Percentiles rank a stretch among this genome's conserved stretches.
phyloP scores from a whole-genome alignment of 1,284 basidiomycete genomes.

The Sanghuangporus weigelae region DNA sequence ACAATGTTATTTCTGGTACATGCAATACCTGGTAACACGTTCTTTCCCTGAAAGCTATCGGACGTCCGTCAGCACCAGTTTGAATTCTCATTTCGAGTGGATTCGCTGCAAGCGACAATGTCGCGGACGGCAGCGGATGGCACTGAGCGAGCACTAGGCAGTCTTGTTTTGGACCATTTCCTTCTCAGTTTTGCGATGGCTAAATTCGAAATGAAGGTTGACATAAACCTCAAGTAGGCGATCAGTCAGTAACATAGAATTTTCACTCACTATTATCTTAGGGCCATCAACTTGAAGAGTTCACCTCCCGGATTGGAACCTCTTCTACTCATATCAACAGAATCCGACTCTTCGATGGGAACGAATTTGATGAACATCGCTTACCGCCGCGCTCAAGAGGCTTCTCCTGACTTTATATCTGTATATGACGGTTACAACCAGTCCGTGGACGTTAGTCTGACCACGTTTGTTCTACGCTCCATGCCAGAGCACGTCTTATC shows the following conservation, averaged over 20 bases:
- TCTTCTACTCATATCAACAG: constrained; percentile 72
- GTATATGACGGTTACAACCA: constrained; percentile 88
- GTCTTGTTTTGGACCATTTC: constrained; percentile 81
- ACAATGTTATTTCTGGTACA: not conserved
- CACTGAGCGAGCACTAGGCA: constrained; percentile 70
- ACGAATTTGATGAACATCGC: constrained; percentile 81
- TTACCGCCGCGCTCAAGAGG: constrained; percentile 79
- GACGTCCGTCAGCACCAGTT: constrained; percentile 81
- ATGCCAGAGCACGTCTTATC: constrained; percentile 90
- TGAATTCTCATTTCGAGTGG: constrained; percentile 88
- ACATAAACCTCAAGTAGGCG: constrained; percentile 70
- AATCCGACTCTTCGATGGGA: constrained; percentile 39
- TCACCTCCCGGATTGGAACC: constrained; percentile 38
- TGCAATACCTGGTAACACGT: constrained; percentile 38
- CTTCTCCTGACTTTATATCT: constrained; percentile 84
- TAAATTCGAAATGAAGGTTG: constrained; percentile 86
- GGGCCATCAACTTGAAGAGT: constrained; percentile 34
- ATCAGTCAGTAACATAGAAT: not conserved
- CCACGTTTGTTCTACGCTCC: constrained; percentile 88
- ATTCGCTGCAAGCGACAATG: constrained; percentile 79
- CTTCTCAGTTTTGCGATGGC: constrained; percentile 68
- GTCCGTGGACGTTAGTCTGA: constrained; percentile 83
- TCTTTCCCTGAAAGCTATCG: constrained; percentile 36
- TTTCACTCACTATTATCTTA: constrained; percentile 25
- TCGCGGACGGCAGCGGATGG: constrained; percentile 63